Evolutionary conservation across 2,329 filamentous ascomycete species (phyloP), one percentile per base, ranked within the genome.

Genomic region (Calonectria montana): DNA sequence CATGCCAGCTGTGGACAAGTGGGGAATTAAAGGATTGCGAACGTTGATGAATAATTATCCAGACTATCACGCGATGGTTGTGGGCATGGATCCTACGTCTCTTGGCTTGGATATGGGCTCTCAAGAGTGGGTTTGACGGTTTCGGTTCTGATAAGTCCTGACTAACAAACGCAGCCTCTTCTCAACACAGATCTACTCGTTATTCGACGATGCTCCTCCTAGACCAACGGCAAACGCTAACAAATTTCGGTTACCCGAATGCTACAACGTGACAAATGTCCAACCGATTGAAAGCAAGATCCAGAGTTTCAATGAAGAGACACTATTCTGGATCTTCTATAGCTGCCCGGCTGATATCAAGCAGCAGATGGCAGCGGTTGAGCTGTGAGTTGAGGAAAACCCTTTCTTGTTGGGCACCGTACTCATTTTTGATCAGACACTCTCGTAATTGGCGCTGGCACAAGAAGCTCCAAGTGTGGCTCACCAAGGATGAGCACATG

Each of bases 311-410:
- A 92, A 92, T 75, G 91, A 93, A 74, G 91, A 93, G 81, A 92
- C 91, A 0, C 83, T 93, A 59, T 90, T 93, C 81, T 92, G 90
- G 87, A 93, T 93, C 74, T 93, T 93, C 78, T 93, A 93, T 81
- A 91, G 89, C 81, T 91, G 89, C 71, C 90, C 91, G 9, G 86
- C 88, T 53, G 91, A 93, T 77, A 79, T 88, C 41, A 90, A 91
- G 80, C 91, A 93, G 79, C 88, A 91, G 59, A 84, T 91, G 82
- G 91, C 91, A 3, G 91, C 91, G 0, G 84, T 87, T 47, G 90
- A 93, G 80, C 84, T 93, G 90, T 92, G 83, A 82, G 89, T 75
- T 15, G 23, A 8, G 16, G n/a, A 57, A 35, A 3, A 1, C 7
- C 13, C 4, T 9, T 2, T 39, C 13, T 15, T 18, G 10, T 4